These are phyloP conservation scores for Chaetomium globosum DNA, from an alignment of 2,329 filamentous ascomycete genomes.

Conservation along the genomic window DNA sequence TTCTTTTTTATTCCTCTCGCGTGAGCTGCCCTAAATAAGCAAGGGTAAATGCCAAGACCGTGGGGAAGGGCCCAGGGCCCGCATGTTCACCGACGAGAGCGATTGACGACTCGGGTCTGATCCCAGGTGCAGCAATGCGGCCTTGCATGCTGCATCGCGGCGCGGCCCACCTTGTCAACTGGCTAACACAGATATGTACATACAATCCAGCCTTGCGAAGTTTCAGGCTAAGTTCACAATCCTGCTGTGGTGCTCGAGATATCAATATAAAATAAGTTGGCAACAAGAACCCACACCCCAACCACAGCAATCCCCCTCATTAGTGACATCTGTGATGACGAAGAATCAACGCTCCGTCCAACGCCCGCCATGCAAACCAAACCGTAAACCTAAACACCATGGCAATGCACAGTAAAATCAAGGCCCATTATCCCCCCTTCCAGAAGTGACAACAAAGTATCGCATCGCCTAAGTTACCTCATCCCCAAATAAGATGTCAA, in stretches of 20 bases:
- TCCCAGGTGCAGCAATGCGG: background rate
- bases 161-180: background rate
- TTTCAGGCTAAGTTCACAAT: background rate
- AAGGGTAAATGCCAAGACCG: background rate
- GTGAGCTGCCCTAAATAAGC: background rate
- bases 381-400: background rate
- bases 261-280: background rate
- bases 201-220: background rate
- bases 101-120: slow-evolving; percentile 4
- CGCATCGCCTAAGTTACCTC: slow-evolving; percentile 18
- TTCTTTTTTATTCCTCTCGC: background rate
- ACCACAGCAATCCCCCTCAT: background rate
- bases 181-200: background rate
- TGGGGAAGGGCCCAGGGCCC: background rate
- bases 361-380: slow-evolving; percentile 17
- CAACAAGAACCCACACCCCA: background rate
- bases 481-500: slow-evolving; percentile 62
- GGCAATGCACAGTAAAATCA: background rate
- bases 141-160: slow-evolving; percentile 12
- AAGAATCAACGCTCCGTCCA: background rate
- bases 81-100: background rate
- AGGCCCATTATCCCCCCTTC: background rate
- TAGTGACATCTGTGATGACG: background rate
- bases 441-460: slow-evolving; percentile 11
- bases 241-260: too few relatives aligned